A percentile compares a stretch with the other conserved stretches of the same genome.
Evolutionary conservation across 2,329 filamentous ascomycete species (phyloP).

Genomic region (Diaporthe citriasiana): DNA sequence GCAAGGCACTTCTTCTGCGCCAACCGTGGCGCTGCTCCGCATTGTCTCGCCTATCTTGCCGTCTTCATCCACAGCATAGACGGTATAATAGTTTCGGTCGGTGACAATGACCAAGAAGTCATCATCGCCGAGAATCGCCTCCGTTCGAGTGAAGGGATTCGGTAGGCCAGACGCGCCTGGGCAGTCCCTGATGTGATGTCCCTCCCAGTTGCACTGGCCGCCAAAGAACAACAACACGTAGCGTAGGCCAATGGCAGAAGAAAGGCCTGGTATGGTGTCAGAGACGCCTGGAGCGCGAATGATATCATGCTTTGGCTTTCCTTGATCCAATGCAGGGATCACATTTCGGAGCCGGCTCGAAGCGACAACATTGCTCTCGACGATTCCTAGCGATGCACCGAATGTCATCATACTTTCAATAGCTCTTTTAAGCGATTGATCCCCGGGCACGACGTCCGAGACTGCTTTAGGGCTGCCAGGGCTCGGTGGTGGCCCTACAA

Average conservation of each 20-base stretch:
- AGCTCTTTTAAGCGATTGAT: not conserved
- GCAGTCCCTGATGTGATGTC: not conserved
- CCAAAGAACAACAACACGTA: not conserved
- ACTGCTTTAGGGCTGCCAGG: not conserved
- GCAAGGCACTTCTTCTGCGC: not conserved
- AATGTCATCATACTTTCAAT: not conserved
- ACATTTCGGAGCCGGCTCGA: not conserved
- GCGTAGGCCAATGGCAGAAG: not conserved
- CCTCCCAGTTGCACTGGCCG: not conserved
- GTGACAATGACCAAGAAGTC: constrained; percentile 27
- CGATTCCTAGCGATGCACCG: not conserved
- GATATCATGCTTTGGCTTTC: not conserved
- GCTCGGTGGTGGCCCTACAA: not conserved
- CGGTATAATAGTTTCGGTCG: not conserved
- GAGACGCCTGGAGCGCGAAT: not conserved
- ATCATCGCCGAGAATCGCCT: constrained; percentile 16
- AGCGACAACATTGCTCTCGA: no score
- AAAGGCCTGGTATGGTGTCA: not conserved
- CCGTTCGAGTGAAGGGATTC: not conserved
- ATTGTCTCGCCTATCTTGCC: constrained; percentile 1
- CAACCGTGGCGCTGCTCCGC: not conserved
- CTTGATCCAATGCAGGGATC: not conserved
- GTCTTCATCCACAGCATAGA: constrained; percentile 30
- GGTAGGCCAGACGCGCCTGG: not conserved
- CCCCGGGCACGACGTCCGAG: no score